Evolutionary conservation across 2,329 filamentous ascomycete species (phyloP).

Genomic region (Colletotrichum eleusines): DNA sequence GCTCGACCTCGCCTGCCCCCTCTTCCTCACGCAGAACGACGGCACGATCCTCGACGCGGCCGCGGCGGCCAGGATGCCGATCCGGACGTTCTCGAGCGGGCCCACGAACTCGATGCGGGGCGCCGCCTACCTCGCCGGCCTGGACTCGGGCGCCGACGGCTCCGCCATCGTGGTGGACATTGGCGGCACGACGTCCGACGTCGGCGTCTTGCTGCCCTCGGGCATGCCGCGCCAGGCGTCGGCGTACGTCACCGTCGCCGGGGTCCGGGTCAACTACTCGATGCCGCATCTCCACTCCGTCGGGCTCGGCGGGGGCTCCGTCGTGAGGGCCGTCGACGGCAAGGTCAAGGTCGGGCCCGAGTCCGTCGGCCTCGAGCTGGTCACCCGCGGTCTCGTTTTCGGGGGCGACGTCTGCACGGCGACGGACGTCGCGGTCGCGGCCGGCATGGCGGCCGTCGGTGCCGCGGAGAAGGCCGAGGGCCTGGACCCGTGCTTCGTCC

Average conservation of each 20-base stretch:
- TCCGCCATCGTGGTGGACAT: conserved; percentile 61
- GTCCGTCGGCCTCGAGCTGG: conserved; percentile 62
- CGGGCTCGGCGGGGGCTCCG: conserved; percentile 56
- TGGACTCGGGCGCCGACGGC: conserved; percentile 50
- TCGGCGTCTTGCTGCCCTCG: conserved; percentile 64
- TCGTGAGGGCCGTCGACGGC: conserved; percentile 50
- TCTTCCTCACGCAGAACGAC: conserved; percentile 74
- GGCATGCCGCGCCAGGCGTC: conserved; percentile 74
- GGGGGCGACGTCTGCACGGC: conserved; percentile 60
- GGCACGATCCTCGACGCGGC: conserved; percentile 69
- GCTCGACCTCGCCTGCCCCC: conserved; percentile 63
- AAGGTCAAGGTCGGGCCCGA: conserved; percentile 60
- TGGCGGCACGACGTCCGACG: conserved; percentile 66
- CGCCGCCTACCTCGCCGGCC: conserved; percentile 60
- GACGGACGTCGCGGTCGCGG: conserved; percentile 59
- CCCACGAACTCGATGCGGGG: conserved; percentile 64
- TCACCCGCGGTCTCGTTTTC: conserved; percentile 60
- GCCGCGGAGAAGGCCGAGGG: conserved; percentile 45
- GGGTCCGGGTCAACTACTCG: conserved; percentile 72
- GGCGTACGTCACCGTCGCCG: conserved; percentile 71
- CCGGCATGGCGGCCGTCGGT: conserved; percentile 63
- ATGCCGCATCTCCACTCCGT: conserved; percentile 43
- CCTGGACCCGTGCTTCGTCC: conserved; percentile 47
- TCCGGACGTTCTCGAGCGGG: conserved; percentile 62
- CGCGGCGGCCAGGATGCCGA: conserved; percentile 67